Evolutionary conservation across 148 eudicot species (phyloP).

Genomic region (Arbutus unedo): DNA sequence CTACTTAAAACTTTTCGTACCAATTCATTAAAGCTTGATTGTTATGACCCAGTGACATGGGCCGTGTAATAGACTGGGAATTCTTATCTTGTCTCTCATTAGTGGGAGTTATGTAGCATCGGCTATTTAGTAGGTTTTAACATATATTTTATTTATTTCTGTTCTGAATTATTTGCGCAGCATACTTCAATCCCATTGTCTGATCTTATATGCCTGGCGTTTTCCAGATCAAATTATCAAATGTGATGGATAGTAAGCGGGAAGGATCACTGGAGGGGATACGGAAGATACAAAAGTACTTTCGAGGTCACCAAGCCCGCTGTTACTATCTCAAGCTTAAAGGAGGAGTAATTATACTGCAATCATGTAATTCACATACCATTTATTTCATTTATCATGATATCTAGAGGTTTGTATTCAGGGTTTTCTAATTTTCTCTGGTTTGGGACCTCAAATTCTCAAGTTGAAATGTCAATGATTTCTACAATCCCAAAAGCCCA

Average conservation of each 20-base stretch:
- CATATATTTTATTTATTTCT: background rate
- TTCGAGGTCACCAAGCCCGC: constrained; percentile 37
- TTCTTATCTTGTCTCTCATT: background rate
- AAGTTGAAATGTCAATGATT: background rate
- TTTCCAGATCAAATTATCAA: constrained; percentile 20
- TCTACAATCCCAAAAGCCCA: too few species aligned
- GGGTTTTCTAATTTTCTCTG: background rate
- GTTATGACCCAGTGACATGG: background rate
- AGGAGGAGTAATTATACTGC: constrained; percentile 37
- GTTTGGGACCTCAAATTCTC: background rate
- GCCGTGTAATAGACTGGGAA: background rate
- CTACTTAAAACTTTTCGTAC: background rate
- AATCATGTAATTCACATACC: constrained; percentile 42
- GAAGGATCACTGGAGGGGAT: constrained; percentile 23
- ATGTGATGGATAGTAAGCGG: constrained; percentile 16
- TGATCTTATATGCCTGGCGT: constrained; percentile 15
- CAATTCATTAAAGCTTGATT: background rate
- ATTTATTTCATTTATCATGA: background rate
- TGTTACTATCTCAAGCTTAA: constrained; percentile 36
- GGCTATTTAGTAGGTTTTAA: background rate
- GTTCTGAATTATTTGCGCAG: background rate
- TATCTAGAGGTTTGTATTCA: background rate
- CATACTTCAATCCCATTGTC: background rate
- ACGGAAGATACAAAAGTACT: constrained; percentile 33
- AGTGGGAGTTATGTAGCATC: too few species aligned